Base-by-base conservation (phyloP, 345 rosid genomes). In the Litchi chinensis region DNA sequence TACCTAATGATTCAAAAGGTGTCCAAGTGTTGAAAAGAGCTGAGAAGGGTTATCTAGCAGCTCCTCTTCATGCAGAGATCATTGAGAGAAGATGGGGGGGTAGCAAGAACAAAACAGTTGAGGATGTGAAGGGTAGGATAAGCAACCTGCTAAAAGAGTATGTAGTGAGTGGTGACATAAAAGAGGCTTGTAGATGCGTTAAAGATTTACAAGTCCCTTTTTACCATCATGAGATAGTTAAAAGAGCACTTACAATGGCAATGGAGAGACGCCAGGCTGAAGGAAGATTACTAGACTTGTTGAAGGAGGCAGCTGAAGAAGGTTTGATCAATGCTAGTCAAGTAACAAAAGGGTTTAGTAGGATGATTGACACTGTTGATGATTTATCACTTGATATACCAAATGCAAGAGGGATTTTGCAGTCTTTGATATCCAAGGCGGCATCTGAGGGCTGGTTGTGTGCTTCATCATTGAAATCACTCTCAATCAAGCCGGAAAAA, bases 391-490 rank as follows among this genome's bases (percentile, higher is more conserved):
- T 94, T 59, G 97, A 92, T 86, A 88, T 94, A 72, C 97, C 91
- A 28, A 87, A 92, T 26, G 98, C 98, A 44, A 73, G 85, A 18
- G 41, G 62, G 68, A 85, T 77, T 52, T 79, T 92, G 71, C 88
- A 88, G 76, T 90, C 90, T 70, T 78, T 94, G 87, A 90, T 94
- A 75, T 88, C 98, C 1, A 90, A 89, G 77, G 95, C 93, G 1
- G 90, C 97, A 52, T 92, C 97, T 57, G 95, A 94, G 77, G 98
- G 97, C 12, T 94, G 98, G 98, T 57, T 92, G 76, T 83, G 92
- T 73, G 98, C 90, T 75, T 94, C 98, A 56, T 88, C 94, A 70
- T 79, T 94, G 83, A 92, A 88, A 75, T 79, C 92, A 15, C 82
- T 91, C 73, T 83, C 90, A 1, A 50, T 73, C 59, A 75, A 83